Base-by-base conservation (phyloP, 164 flowering plant species). In the Berberis vulgaris region DNA sequence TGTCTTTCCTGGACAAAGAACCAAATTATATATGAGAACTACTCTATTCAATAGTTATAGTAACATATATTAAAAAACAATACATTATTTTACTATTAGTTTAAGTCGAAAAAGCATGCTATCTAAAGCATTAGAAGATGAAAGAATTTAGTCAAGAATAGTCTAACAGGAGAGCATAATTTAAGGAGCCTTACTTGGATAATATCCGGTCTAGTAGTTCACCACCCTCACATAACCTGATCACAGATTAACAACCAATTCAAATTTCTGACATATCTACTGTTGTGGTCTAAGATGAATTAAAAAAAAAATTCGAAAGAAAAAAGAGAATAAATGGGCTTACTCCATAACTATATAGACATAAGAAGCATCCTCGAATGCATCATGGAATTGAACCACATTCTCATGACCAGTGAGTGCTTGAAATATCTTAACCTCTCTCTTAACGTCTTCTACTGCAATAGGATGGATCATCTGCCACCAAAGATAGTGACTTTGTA, bases 321-420 rank as follows among this genome's bases (percentile, higher is more conserved):
- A 50, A 26, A 39, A 57, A 57, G 5, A 50, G 10, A 41, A 56
- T 26, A 54, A 45, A 69, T 58, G 52, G n/a, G 8, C 94, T 78
- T 86, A 94, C 99, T 94, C 99, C 97, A 94, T 94, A 6, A 79
- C 97, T 69, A 94, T 94, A 66, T 80, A 91, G 38, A 94, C 99
- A 71, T 83, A 89, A 60, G 84, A 76, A 11, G 84, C 89, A 74
- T 94, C 97, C 76, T 94, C 99, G 73, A 91, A 91, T 49, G 96
- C 96, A 78, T 87, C 78, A 67, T 89, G 54, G 69, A 94, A 94
- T 65, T 91, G 89, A 76, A 94, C 99, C 49, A 94, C 96, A 73
- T 94, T 94, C 78, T 91, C 99, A 61, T 94, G 96, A 60, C 99
- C 99, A 26, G 89, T 69, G 38, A 94, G 85, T 11, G 84, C 93